A percentile compares a stretch with the other conserved stretches of the same genome.
phyloP scores from a whole-genome alignment of 495 filamentous ascomycete genomes.

The Massariosphaeria phaeospora region DNA sequence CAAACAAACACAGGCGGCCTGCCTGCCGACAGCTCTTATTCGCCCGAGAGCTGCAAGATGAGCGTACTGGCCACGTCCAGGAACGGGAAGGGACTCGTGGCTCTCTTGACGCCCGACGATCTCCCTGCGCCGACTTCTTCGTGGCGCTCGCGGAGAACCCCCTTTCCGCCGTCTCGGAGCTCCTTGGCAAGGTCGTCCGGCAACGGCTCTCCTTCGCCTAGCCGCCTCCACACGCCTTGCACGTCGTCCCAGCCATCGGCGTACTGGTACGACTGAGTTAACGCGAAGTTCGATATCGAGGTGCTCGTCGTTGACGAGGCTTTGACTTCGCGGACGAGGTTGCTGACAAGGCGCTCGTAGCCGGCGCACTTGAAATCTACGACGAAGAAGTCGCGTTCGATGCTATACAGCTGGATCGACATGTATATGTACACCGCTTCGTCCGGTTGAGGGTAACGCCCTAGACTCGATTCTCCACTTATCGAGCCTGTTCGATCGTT shows the following conservation, averaged over 20 bases:
- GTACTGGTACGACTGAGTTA: conserved; percentile 1
- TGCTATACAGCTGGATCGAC: conserved; percentile 93
- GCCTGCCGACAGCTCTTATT: conserved; percentile 9
- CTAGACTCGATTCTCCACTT: background rate
- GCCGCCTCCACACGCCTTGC: conserved; percentile 31
- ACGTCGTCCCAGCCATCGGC: conserved; percentile 24
- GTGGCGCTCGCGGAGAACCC: conserved; percentile 36
- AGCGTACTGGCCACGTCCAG: conserved; percentile 66
- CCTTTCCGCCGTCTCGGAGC: conserved; percentile 25
- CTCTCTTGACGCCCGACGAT: conserved; percentile 60
- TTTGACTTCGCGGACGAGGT: conserved; percentile 35
- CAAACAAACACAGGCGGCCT: too few relatives aligned
- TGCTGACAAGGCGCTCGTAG: conserved; percentile 71
- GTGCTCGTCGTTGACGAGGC: conserved; percentile 18
- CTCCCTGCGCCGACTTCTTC: conserved; percentile 40
- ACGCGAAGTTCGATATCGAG: conserved; percentile 9
- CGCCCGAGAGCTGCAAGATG: conserved; percentile 72
- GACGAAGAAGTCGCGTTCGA: conserved; percentile 88
- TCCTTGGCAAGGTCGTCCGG: conserved; percentile 32
- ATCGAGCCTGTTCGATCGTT: background rate
- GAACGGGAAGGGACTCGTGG: conserved; percentile 72
- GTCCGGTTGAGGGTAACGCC: conserved; percentile 28
- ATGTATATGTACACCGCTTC: conserved; percentile 75
- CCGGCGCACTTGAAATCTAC: conserved; percentile 99
- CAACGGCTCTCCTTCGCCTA: conserved; percentile 32